These are phyloP conservation scores for Castanea crenata DNA, from an alignment of 306 rosid species.

Conservation along the genomic window DNA sequence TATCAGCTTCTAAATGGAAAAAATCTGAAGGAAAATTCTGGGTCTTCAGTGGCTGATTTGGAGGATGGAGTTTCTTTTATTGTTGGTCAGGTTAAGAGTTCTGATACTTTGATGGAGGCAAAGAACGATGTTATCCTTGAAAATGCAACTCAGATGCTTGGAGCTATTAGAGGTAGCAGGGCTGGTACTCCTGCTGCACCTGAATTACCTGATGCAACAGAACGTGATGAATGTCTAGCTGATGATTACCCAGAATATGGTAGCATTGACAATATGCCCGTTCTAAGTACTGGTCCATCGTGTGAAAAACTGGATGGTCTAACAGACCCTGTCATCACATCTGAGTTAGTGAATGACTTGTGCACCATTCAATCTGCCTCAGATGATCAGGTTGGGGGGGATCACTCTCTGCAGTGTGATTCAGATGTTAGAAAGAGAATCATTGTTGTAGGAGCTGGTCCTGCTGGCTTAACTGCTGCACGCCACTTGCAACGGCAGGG, in stretches of 20 bases:
- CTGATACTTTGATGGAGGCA: slow-evolving; percentile 41
- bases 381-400: slow-evolving; percentile 35
- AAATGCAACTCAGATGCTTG: slow-evolving; percentile 28
- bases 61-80: slow-evolving; percentile 95
- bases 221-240: slow-evolving; percentile 35
- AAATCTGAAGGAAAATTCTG: slow-evolving; percentile 49
- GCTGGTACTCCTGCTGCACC: slow-evolving; percentile 16
- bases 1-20: slow-evolving; percentile 66
- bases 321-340: slow-evolving; percentile 34
- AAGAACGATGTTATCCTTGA: slow-evolving; percentile 33
- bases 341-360: slow-evolving; percentile 41
- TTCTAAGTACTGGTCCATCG: slow-evolving; percentile 37
- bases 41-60: slow-evolving; percentile 73
- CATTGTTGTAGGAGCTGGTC: slow-evolving; percentile 95
- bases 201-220: slow-evolving; percentile 32
- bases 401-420: slow-evolving; percentile 35
- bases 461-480: slow-evolving; percentile 98
- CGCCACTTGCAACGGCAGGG: slow-evolving; percentile 97
- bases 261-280: slow-evolving; percentile 34
- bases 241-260: slow-evolving; percentile 34
- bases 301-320: slow-evolving; percentile 35
- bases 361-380: slow-evolving; percentile 29
- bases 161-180: slow-evolving; percentile 37
- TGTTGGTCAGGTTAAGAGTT: slow-evolving; percentile 62
- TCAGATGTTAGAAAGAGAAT: slow-evolving; percentile 60